Conservation (phyloP, 371 early-diverging fungal species). For the Lichtheimia ornata region DNA sequence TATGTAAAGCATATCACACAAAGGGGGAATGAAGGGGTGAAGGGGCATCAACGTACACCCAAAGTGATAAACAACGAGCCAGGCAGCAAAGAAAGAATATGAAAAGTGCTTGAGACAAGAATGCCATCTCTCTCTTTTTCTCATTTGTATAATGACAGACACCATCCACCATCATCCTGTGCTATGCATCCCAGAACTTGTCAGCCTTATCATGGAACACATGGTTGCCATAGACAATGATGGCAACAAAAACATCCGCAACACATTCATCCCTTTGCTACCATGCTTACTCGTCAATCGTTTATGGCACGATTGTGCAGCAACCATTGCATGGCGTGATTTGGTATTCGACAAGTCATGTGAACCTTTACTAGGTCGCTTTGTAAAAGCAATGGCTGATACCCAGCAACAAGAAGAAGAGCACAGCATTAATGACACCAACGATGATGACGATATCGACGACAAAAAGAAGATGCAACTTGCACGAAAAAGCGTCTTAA, state of each 20-base stretch:
- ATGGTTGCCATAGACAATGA: background rate
- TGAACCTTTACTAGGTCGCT: conserved; percentile 7
- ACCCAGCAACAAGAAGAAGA: background rate
- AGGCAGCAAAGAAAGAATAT: background rate
- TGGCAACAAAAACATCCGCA: background rate
- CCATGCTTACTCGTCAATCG: conserved; percentile 21
- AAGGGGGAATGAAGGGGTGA: conserved; percentile 1
- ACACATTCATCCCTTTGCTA: background rate
- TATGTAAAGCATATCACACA: background rate
- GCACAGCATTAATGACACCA: background rate
- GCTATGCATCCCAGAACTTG: conserved; percentile 38
- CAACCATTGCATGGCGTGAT: conserved; percentile 37
- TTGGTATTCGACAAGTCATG: conserved; percentile 27
- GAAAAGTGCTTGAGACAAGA: background rate
- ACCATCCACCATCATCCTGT: conserved; percentile 22
- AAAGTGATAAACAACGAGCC: too few relatives aligned
- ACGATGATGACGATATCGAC: background rate
- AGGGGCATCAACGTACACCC: background rate
- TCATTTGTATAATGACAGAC: background rate
- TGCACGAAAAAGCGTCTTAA: background rate
- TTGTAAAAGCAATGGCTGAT: conserved; percentile 5
- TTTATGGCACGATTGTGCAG: conserved; percentile 44
- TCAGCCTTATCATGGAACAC: conserved; percentile 29
- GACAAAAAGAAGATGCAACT: background rate
- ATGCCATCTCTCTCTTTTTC: conserved; percentile 11